Evolutionary conservation across 2,329 filamentous ascomycete species (phyloP).

Genomic region (Botrytis paeoniae): DNA sequence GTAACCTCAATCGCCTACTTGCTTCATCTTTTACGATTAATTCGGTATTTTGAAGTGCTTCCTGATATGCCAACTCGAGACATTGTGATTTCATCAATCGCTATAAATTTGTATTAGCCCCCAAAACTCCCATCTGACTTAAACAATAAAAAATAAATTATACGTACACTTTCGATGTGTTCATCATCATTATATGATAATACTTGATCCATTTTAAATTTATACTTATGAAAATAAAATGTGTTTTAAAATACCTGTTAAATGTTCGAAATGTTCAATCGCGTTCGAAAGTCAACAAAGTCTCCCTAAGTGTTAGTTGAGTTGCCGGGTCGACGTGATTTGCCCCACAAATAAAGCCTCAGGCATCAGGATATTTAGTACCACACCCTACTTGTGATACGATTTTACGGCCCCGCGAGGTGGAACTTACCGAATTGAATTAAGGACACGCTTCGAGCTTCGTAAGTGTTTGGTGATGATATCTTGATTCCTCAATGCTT

Average conservation of each 20-base stretch:
- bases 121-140: not conserved
- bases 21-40: slow-evolving; percentile 73
- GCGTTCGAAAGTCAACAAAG: slow-evolving; percentile 18
- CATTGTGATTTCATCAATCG: slow-evolving; percentile 35
- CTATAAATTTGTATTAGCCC: slow-evolving; percentile 23
- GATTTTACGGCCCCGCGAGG: not conserved
- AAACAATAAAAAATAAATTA: not conserved
- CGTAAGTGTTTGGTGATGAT: slow-evolving; percentile 15
- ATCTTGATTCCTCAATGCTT: slow-evolving; percentile 10
- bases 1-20: slow-evolving; percentile 65
- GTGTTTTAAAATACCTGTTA: not conserved
- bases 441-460: slow-evolving; percentile 21
- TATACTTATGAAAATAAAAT: slow-evolving; percentile 11
- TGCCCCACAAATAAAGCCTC: not conserved
- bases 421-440: slow-evolving; percentile 20
- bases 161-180: slow-evolving; percentile 32
- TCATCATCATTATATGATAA: slow-evolving; percentile 34
- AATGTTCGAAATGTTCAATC: not conserved
- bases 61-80: slow-evolving; percentile 69
- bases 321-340: slow-evolving; percentile 12
- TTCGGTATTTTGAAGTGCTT: slow-evolving; percentile 61
- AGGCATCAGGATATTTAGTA: fast-evolving
- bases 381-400: not conserved
- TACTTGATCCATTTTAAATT: slow-evolving; percentile 32
- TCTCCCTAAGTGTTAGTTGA: not conserved